phyloP scores from a whole-genome alignment of 257 asterid genomes.

The Thymus mandschuricus region DNA sequence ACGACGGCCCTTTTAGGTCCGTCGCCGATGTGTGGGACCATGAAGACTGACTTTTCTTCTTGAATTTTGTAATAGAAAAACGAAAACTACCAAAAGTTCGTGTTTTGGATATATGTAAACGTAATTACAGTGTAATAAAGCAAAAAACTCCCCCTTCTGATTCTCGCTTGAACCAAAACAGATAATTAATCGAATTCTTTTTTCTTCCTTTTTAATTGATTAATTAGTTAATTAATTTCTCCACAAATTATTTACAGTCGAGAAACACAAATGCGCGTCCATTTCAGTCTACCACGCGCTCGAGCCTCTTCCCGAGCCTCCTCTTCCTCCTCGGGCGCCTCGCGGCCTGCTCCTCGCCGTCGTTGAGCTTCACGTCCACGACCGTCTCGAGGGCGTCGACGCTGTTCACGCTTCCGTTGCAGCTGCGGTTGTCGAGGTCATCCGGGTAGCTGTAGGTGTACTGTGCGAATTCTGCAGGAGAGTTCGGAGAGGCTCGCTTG shows the following conservation, averaged over 20 bases:
- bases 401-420: conserved; percentile 38
- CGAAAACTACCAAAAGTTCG: too few relatives aligned
- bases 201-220: background rate
- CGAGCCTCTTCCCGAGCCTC: conserved; percentile 39
- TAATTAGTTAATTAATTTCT: background rate
- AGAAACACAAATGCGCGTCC: background rate
- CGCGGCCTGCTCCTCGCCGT: background rate
- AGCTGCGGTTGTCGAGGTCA: conserved; percentile 34
- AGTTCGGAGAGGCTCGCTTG: conserved; percentile 48
- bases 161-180: conserved; percentile 23
- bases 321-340: conserved; percentile 37
- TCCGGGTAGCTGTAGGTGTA: conserved; percentile 48
- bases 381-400: conserved; percentile 83
- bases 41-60: conserved; percentile 21
- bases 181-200: background rate
- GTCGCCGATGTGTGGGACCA: conserved; percentile 66
- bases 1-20: conserved; percentile 53
- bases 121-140: too few relatives aligned
- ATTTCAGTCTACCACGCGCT: conserved; percentile 30
- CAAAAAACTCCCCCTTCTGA: background rate
- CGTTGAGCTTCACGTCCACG: conserved; percentile 44
- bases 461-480: conserved; percentile 50
- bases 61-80: too few relatives aligned
- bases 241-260: conserved; percentile 24
- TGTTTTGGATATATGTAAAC: background rate